Base-by-base conservation (phyloP, 2,329 filamentous ascomycete species). In the Ceratocystis destructans region DNA sequence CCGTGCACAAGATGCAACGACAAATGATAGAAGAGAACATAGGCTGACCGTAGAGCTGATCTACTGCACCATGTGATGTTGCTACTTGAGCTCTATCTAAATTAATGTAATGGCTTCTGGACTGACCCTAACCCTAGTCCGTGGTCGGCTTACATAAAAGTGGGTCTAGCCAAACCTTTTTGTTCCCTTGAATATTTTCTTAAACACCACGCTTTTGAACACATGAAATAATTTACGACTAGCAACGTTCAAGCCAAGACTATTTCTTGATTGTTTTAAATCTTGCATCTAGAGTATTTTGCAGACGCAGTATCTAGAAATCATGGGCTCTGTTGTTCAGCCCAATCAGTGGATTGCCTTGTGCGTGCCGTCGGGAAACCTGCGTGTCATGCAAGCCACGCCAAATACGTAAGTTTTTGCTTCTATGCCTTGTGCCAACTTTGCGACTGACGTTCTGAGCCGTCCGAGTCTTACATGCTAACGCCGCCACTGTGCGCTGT, bases 311-410 rank as follows among this genome's bases (percentile, higher is more conserved):
- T 33, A 15, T 37, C 28, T n/a, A 8, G 12, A 59, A 65, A 10
- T 15, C 45, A 78, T 79, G 77, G 74, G 77, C 65, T 76, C 76
- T 2, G 69, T 81, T 25, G 77, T 84, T 20, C 77, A 83, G 71
- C 82, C 83, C 69, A 78, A 86, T 73, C 77, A 79, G 67, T 87
- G 84, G 84, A 80, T 83, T 7, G 81, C 78, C 59, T 74, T 87
- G 61, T 78, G 80, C 72, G 77, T 87, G 8, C 83, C 84, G 5
- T 85, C 83, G 17, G 84, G 83, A 55, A 79, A 77, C 53, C 75
- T 82, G 48, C 80, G 81, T 67, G 77, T 86, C 20, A 75, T 87
- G 2, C 82, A 86, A 72, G 76, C 84, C 20, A 72, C 76, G 2
- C 84, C 84, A 17, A 83, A 87, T 72, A 85, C 83, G 84, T 87